These are phyloP conservation scores for Lipomyces spencermartinsiae DNA, from an alignment of 805 yeast species.

Conservation along the genomic window DNA sequence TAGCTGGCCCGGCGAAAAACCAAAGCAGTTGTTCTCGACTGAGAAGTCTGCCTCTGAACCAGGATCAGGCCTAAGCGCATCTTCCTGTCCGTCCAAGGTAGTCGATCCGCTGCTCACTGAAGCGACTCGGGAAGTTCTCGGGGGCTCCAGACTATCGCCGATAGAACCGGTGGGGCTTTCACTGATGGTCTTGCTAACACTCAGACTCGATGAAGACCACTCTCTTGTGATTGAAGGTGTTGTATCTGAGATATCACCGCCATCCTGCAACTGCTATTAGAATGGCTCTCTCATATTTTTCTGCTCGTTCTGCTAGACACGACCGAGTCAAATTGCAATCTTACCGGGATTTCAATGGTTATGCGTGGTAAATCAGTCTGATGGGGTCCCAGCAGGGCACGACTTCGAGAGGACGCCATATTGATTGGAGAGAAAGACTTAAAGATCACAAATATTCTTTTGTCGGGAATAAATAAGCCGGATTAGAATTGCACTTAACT, in stretches of 20 bases:
- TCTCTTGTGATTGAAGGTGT: not conserved
- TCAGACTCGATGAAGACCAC: not conserved
- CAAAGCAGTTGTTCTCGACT: constrained; percentile 18
- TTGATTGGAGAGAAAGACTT: not conserved
- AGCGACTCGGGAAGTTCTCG: not conserved
- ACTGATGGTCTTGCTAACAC: not conserved
- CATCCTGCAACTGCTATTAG: constrained; percentile 3
- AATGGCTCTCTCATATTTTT: not conserved
- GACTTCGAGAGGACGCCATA: constrained; percentile 7
- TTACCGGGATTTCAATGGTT: constrained; percentile 3
- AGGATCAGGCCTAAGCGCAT: constrained; percentile 7
- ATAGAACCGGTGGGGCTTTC: not conserved
- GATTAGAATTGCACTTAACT: constrained; percentile 1
- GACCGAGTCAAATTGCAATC: constrained; percentile 1
- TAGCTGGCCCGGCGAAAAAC: constrained; percentile 31
- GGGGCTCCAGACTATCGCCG: constrained; percentile 4
- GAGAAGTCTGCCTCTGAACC: constrained; percentile 7
- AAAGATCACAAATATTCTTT: not conserved
- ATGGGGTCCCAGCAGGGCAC: not conserved
- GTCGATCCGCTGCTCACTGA: constrained; percentile 7
- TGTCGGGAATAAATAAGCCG: not conserved
- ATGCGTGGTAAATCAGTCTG: constrained; percentile 7
- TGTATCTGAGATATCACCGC: constrained; percentile 1
- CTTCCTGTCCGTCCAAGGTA: constrained; percentile 5
- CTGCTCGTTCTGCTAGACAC: not conserved